phyloP scores from a whole-genome alignment of 2,329 filamentous ascomycete species.

The Neonectria ditissima region DNA sequence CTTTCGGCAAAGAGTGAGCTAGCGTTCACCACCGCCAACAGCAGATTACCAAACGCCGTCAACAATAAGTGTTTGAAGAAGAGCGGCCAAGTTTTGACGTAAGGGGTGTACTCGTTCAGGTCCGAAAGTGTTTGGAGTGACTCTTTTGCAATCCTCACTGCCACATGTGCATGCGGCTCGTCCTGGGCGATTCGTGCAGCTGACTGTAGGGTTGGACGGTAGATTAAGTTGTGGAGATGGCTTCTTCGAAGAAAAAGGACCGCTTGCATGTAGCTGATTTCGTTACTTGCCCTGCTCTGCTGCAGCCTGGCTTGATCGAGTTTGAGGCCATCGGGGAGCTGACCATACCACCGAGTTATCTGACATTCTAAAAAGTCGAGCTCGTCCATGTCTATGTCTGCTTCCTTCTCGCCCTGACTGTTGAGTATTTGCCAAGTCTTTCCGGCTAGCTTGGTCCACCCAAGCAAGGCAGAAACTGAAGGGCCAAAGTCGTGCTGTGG shows the following conservation, averaged over 20 bases:
- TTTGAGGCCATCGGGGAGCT: background rate
- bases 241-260: constrained; percentile 8
- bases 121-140: background rate
- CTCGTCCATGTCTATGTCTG: too few species aligned
- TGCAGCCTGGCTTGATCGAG: background rate
- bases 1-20: background rate
- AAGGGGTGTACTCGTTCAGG: constrained; percentile 7
- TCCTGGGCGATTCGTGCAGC: background rate
- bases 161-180: background rate
- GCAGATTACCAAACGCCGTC: constrained; percentile 8
- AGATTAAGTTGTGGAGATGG: constrained; percentile 13
- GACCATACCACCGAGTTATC: background rate
- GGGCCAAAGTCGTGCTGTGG: too few species aligned
- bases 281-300: background rate
- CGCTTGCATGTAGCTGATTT: constrained; percentile 3
- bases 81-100: background rate
- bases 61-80: constrained; percentile 16
- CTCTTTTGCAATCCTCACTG: constrained; percentile 2
- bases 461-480: too few species aligned
- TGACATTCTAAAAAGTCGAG: too few species aligned
- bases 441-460: too few species aligned
- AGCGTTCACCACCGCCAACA: constrained; percentile 2
- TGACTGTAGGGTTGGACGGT: constrained; percentile 11
- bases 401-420: too few species aligned
- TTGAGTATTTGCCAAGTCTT: too few species aligned